A percentile compares a stretch with the other conserved stretches of the same genome.
phyloP scores from a whole-genome alignment of 345 rosid species.

The Citrus sinensis region DNA sequence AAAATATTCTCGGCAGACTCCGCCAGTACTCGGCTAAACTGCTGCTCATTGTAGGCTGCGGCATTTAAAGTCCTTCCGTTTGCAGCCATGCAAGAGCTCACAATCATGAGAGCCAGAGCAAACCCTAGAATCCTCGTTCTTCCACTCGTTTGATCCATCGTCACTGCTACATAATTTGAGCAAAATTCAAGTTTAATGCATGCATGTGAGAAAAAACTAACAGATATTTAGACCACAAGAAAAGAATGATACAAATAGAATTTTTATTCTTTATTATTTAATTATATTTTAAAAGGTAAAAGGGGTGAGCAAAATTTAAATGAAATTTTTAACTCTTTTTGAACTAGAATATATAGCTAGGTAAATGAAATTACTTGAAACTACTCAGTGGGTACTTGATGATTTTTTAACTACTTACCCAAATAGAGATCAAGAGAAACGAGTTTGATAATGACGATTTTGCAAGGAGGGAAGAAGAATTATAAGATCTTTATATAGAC shows the following conservation, averaged over 20 bases:
- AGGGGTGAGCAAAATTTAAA: too few species aligned
- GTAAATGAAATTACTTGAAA: too few species aligned
- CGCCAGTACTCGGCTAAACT: neutral
- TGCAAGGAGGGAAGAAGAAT: neutral
- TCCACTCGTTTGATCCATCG: neutral
- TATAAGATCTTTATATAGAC: neutral
- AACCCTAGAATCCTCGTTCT: conserved; percentile 21
- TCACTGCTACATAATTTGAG: neutral
- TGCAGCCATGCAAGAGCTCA: conserved; percentile 23
- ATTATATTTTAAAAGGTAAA: too few species aligned
- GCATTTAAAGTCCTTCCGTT: neutral
- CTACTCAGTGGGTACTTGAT: rapidly evolving
- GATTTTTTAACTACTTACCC: neutral
- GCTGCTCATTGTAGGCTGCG: neutral
- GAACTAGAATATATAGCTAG: too few species aligned
- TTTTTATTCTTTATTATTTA: neutral
- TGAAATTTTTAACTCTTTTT: too few species aligned
- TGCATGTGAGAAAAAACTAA: too few species aligned
- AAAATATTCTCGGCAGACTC: neutral
- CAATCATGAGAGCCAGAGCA: conserved; percentile 19
- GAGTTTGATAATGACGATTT: neutral
- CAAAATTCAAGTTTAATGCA: too few species aligned
- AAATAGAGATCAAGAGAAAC: neutral
- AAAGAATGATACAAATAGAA: neutral
- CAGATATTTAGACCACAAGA: too few species aligned